These are phyloP conservation scores for Kwoniella dendrophila DNA, from an alignment of 768 basidiomycete genomes.

Conservation along the genomic window DNA sequence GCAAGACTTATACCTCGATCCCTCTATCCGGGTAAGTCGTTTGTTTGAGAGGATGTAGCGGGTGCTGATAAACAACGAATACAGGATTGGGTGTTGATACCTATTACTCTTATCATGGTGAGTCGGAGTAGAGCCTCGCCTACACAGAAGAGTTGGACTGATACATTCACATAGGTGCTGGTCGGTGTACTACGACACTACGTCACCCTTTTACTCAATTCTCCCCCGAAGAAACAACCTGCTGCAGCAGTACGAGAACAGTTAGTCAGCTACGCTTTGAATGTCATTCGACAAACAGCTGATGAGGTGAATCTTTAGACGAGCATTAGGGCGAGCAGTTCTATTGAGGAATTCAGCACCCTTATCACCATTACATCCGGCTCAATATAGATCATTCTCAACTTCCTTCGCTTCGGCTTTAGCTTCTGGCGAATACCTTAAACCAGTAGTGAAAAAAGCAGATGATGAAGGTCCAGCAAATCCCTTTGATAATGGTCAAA, in stretches of 20 bases:
- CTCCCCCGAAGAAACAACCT: slow-evolving; percentile 76
- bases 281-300: not conserved
- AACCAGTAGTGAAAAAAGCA: slow-evolving; percentile 68
- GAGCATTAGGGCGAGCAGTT: slow-evolving; percentile 71
- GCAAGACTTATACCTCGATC: slow-evolving; percentile 76
- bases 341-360: slow-evolving; percentile 79
- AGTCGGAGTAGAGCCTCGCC: slow-evolving; percentile 1
- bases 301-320: slow-evolving; percentile 33
- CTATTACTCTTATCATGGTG: slow-evolving; percentile 96
- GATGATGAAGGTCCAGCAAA: slow-evolving; percentile 63
- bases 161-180: slow-evolving; percentile 66
- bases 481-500: slow-evolving; percentile 85
- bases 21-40: slow-evolving; percentile 74
- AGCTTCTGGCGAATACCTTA: slow-evolving; percentile 72
- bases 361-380: slow-evolving; percentile 69
- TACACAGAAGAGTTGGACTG: not conserved
- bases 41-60: not conserved
- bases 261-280: slow-evolving; percentile 60
- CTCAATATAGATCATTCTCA: slow-evolving; percentile 53
- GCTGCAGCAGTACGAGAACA: slow-evolving; percentile 85
- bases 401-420: slow-evolving; percentile 47
- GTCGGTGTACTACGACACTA: slow-evolving; percentile 93
- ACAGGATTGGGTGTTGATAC: slow-evolving; percentile 70
- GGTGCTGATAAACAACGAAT: not conserved
- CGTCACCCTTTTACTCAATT: slow-evolving; percentile 80